phyloP scores from a whole-genome alignment of 163 green algal genomes.

The Volvox carteri region DNA sequence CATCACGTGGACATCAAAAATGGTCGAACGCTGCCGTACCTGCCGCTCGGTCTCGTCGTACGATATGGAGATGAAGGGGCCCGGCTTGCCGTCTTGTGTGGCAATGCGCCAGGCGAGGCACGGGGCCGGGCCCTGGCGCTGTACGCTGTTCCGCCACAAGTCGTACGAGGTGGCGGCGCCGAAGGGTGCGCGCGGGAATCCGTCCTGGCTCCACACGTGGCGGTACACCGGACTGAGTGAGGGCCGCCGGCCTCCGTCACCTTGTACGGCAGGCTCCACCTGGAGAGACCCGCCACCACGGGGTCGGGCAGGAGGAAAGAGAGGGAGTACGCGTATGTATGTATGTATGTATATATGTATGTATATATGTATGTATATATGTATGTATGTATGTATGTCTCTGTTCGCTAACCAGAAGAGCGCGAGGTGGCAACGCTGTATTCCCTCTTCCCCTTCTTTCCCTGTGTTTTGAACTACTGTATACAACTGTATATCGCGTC shows the following conservation, averaged over 20 bases:
- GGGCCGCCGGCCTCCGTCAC: not conserved
- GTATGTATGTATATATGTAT: not conserved
- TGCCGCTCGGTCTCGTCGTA: conserved; percentile 70
- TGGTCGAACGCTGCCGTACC: conserved; percentile 8
- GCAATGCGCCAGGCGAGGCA: conserved; percentile 79
- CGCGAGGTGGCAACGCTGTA: too few relatives aligned
- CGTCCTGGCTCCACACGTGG: not conserved
- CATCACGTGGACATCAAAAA: not conserved
- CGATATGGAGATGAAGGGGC: conserved; percentile 73
- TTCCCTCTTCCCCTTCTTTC: too few relatives aligned
- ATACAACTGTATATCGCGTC: too few relatives aligned
- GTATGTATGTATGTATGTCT: not conserved
- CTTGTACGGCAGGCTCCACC: conserved; percentile 9
- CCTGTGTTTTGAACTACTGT: too few relatives aligned
- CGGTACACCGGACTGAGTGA: conserved; percentile 41
- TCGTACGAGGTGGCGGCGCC: conserved; percentile 38
- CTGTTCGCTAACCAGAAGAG: too few relatives aligned
- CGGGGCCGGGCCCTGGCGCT: not conserved
- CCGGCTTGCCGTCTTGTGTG: conserved; percentile 59
- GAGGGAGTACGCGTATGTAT: not conserved
- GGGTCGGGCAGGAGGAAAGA: not conserved
- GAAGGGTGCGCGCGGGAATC: not conserved
- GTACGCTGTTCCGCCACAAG: conserved; percentile 15
- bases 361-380: not conserved
- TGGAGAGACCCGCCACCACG: not conserved